Evolutionary conservation across 164 flowering plant genomes (phyloP).

Genomic region (Magnolia sinica): DNA sequence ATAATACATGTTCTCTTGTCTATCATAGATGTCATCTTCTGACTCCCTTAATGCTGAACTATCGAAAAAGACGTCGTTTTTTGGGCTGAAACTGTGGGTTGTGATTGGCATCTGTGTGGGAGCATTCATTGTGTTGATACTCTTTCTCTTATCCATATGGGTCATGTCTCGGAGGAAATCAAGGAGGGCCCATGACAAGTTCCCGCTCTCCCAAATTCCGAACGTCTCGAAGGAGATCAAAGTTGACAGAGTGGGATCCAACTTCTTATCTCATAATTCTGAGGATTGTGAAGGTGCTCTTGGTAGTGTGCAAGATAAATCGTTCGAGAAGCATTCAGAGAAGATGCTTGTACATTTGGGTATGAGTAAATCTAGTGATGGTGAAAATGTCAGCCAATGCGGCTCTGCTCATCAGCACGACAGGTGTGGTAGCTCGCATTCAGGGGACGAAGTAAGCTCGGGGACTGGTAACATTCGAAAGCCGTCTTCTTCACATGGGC

Average conservation of each 20-base stretch:
- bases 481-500: conserved; percentile 44
- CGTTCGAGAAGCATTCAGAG: conserved; percentile 47
- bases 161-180: conserved; percentile 54
- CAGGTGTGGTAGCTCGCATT: conserved; percentile 62
- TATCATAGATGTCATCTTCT: conserved; percentile 41
- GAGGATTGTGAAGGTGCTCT: conserved; percentile 45
- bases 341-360: conserved; percentile 62
- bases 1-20: conserved; percentile 2
- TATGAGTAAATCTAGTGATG: conserved; percentile 64
- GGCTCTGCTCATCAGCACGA: conserved; percentile 66
- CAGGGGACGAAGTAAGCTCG: conserved; percentile 78
- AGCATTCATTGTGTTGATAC: conserved; percentile 57
- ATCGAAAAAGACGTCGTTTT: conserved; percentile 45
- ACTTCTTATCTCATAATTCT: conserved; percentile 24
- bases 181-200: conserved; percentile 41
- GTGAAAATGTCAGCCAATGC: conserved; percentile 67
- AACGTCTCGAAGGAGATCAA: conserved; percentile 67
- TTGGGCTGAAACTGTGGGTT: conserved; percentile 72
- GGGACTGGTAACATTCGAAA: conserved; percentile 37
- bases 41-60: conserved; percentile 42
- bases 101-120: conserved; percentile 65
- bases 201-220: conserved; percentile 58
- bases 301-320: conserved; percentile 35
- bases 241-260: conserved; percentile 57
- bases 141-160: conserved; percentile 63